A percentile compares a stretch with the other conserved stretches of the same genome.
These are phyloP conservation scores for Amanita rimosa DNA, from an alignment of 768 basidiomycete species.

Conservation along the genomic window DNA sequence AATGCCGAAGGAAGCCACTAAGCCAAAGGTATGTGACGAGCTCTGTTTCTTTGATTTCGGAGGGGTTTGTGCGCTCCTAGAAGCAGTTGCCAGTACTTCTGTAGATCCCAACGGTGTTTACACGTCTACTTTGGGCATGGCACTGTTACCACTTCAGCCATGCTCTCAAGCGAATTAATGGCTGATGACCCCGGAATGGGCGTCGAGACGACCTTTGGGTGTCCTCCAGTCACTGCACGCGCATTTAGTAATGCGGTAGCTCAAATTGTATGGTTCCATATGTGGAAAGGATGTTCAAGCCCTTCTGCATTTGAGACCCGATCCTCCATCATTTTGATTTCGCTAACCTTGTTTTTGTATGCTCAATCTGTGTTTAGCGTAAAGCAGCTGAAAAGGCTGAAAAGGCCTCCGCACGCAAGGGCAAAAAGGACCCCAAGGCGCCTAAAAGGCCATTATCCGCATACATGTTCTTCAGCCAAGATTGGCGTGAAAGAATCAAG, in stretches of 20 bases:
- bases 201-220: neutral
- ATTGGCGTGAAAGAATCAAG: constrained; percentile 94
- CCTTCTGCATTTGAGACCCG: too few relatives aligned
- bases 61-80: constrained; percentile 1
- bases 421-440: constrained; percentile 72
- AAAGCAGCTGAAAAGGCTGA: constrained; percentile 70
- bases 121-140: neutral
- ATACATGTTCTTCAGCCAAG: constrained; percentile 98
- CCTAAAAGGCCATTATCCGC: constrained; percentile 92
- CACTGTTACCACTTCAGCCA: neutral
- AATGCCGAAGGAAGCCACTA: constrained; percentile 75
- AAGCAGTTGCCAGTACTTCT: neutral
- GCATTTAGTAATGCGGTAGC: neutral
- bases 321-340: neutral
- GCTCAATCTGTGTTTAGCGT: constrained; percentile 30
- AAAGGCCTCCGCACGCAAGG: constrained; percentile 37
- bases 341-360: neutral
- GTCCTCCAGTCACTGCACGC: neutral
- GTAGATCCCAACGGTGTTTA: neutral
- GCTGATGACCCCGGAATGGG: neutral
- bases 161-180: neutral
- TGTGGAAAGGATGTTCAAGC: neutral
- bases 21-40: constrained; percentile 47
- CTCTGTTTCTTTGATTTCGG: constrained; percentile 11
- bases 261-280: neutral